Conservation (phyloP, 1,284 basidiomycete genomes). For the Cerrena zonata region DNA sequence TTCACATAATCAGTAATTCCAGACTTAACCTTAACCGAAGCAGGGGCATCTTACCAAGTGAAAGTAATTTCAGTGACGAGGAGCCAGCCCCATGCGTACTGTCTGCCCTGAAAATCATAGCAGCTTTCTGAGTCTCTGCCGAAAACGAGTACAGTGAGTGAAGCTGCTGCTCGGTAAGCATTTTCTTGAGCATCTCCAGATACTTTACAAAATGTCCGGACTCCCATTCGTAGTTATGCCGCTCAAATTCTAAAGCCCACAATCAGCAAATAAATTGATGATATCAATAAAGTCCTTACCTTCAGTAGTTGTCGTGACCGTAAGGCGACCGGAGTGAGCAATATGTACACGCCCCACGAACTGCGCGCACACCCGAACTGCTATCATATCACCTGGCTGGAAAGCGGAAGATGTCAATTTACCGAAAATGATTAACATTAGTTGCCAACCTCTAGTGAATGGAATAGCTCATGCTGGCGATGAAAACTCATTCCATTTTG, state of each 20-base stretch:
- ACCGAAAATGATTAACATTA: background rate
- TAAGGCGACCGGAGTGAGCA: slow-evolving; percentile 1
- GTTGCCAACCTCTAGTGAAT: background rate
- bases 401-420: no score
- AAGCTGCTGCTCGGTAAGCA: background rate
- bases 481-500: background rate
- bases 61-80: background rate
- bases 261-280: no score
- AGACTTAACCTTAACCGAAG: no score
- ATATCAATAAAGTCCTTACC: no score
- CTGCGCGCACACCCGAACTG: slow-evolving; percentile 2
- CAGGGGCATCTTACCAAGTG: background rate
- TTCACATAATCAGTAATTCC: no score
- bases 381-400: background rate
- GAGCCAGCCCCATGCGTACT: no score
- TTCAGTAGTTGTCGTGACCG: background rate
- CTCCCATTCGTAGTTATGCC: no score
- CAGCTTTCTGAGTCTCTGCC: background rate
- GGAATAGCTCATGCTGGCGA: background rate
- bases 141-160: background rate
- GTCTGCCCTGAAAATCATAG: no score
- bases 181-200: background rate
- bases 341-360: background rate
- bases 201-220: no score
- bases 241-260: no score